These are phyloP conservation scores for Diatrype stigma DNA, from an alignment of 2,329 filamentous ascomycete species.

Conservation along the genomic window DNA sequence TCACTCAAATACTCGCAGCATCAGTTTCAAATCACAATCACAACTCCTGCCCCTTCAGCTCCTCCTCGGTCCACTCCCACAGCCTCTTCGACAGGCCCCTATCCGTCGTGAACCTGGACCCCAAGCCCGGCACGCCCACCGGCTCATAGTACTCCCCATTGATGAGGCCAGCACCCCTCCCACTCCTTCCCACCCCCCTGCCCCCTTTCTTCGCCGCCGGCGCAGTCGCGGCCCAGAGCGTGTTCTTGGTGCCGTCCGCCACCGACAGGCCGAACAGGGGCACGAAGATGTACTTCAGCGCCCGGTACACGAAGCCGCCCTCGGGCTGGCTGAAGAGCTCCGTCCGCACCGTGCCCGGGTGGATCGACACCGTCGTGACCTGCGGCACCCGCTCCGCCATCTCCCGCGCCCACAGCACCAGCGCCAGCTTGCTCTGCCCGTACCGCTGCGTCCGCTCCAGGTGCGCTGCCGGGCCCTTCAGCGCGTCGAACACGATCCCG, in stretches of 20 bases:
- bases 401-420: slow-evolving; percentile 38
- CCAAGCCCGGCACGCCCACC: slow-evolving; percentile 21
- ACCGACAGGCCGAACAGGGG: slow-evolving; percentile 12
- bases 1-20: too few relatives aligned
- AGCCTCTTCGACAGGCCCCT: slow-evolving; percentile 19
- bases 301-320: slow-evolving; percentile 2
- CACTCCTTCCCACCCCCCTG: too few relatives aligned
- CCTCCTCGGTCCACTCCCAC: slow-evolving; percentile 28
- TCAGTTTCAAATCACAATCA: too few relatives aligned
- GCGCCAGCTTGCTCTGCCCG: slow-evolving; percentile 44
- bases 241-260: slow-evolving; percentile 32
- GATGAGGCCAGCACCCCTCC: slow-evolving; percentile 14
- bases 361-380: slow-evolving; percentile 32
- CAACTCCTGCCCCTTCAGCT: slow-evolving; percentile 23
- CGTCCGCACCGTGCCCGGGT: slow-evolving; percentile 38
- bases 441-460: slow-evolving; percentile 35
- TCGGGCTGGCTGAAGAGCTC: slow-evolving; percentile 17
- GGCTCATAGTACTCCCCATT: slow-evolving; percentile 32
- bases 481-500: slow-evolving; percentile 26
- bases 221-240: slow-evolving; percentile 34
- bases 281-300: slow-evolving; percentile 1
- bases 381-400: slow-evolving; percentile 30
- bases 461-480: slow-evolving; percentile 15
- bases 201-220: too few relatives aligned
- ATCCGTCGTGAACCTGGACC: slow-evolving; percentile 13